phyloP scores from a whole-genome alignment of 129 eudicot genomes.

The sunflower (Helianthus annuus) region DNA sequence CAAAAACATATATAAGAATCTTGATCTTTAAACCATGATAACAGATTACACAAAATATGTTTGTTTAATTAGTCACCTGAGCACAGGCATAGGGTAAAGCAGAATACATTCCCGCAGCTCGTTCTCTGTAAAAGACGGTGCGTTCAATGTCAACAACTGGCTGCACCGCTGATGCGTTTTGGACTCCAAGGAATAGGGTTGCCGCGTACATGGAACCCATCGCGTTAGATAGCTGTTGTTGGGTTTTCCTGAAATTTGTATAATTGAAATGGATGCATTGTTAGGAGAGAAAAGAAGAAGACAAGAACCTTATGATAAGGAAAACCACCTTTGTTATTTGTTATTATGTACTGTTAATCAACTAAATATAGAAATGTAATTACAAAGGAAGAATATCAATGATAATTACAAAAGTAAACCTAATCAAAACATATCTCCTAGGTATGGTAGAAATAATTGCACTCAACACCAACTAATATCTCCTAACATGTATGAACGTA shows the following conservation, averaged over 20 bases:
- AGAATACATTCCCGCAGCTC: conserved; percentile 93
- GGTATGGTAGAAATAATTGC: no score
- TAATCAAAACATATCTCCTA: no score
- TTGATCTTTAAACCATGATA: background rate
- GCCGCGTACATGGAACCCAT: conserved; percentile 82
- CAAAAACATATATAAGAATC: background rate
- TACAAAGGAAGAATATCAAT: no score
- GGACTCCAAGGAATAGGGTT: conserved; percentile 64
- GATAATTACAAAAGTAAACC: no score
- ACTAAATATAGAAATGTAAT: no score
- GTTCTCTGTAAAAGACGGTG: conserved; percentile 82
- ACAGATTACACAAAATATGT: background rate
- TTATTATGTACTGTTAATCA: no score
- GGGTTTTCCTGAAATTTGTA: conserved; percentile 37
- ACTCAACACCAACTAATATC: no score
- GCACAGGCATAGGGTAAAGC: conserved; percentile 85
- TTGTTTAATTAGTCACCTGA: conserved; percentile 45
- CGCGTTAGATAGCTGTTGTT: conserved; percentile 58
- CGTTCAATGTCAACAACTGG: conserved; percentile 80
- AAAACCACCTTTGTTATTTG: no score
- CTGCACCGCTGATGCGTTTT: conserved; percentile 66
- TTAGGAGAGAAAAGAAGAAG: no score
- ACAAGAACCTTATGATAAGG: no score
- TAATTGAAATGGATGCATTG: background rate
- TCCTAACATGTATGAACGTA: background rate